Evolutionary conservation across 192 early-diverging fungal species (phyloP), one percentile per base, ranked within the genome.

Genomic region (Linnemannia zychae): DNA sequence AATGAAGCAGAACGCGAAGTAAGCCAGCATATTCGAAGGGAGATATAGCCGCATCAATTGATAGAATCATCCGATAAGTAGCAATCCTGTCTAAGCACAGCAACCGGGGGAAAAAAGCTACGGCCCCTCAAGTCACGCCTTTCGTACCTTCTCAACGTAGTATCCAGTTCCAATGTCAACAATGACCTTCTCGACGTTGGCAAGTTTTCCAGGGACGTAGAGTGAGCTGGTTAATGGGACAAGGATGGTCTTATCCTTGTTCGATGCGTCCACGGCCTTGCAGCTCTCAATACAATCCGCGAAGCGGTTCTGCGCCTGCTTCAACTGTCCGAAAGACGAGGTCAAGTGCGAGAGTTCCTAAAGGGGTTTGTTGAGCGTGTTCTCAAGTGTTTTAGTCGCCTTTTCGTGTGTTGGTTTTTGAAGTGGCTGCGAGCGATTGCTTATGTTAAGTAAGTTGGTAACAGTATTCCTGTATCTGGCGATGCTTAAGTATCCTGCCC

Each of bases 81-180:
- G n/a, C n/a, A n/a, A n/a, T n/a, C n/a, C n/a, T n/a, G n/a, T n/a
- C n/a, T n/a, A n/a, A n/a, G n/a, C n/a, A n/a, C n/a, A n/a, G n/a
- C n/a, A n/a, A n/a, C n/a, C n/a, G n/a, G n/a, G n/a, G n/a, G n/a
- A n/a, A n/a, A n/a, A n/a, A 6, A 44, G 40, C 40, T 9, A 6
- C 40, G 9, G 40, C 40, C 40, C 40, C 40, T 9, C 9, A 9
- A 3, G 9, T 9, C 9, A 44, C 40, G 9, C 28, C 52, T 15
- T 44, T 0, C 87, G 24, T 86, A 96, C 96, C 92, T 99, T 98
- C 86, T 97, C 96, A 33, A 97, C 93, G 80, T 95, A 97, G 87
- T 99, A 99, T 40, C 98, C 98, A 22, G 98, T 98, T 66, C 98
- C 98, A 60, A 98, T 93, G 87, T 99, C 98, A 2, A 99, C 95